Conservation (phyloP, 495 filamentous ascomycete genomes). For the Thermothielavioides terrestris region DNA sequence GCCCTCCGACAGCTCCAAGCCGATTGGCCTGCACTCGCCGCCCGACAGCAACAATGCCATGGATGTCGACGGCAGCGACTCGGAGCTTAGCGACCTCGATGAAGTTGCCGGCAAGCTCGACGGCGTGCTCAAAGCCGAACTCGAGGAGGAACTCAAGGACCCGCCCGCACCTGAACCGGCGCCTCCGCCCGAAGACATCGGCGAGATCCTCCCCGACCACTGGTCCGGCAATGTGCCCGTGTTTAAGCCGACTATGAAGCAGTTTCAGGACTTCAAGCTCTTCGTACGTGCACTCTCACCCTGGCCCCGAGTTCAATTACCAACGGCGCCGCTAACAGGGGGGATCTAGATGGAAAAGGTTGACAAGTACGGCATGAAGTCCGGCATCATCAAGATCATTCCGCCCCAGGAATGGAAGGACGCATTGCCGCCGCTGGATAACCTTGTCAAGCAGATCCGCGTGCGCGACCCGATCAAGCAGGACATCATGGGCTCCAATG, state of each 20-base stretch:
- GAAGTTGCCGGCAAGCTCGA: conserved; percentile 28
- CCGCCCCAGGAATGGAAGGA: conserved; percentile 92
- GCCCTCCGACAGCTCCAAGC: conserved; percentile 21
- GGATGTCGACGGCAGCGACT: conserved; percentile 45
- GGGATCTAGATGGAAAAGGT: conserved; percentile 59
- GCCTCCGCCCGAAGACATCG: conserved; percentile 48
- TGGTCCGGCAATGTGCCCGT: conserved; percentile 89
- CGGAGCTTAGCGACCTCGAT: conserved; percentile 50
- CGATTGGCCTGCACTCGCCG: conserved; percentile 40
- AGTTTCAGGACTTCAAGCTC: conserved; percentile 83
- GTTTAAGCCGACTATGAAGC: conserved; percentile 90
- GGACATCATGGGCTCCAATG: conserved; percentile 89
- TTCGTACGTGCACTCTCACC: conserved; percentile 46
- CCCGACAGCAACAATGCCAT: conserved; percentile 44
- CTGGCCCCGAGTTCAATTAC: not conserved
- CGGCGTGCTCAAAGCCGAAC: conserved; percentile 2
- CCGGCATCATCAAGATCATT: conserved; percentile 91
- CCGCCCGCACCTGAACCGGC: conserved; percentile 15
- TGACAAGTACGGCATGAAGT: conserved; percentile 92
- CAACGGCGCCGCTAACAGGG: conserved; percentile 9
- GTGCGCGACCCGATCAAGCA: conserved; percentile 97
- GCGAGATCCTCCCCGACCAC: conserved; percentile 69
- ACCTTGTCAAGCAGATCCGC: conserved; percentile 79
- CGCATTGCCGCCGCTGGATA: conserved; percentile 64
- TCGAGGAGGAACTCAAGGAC: not conserved